Evolutionary conservation across 495 filamentous ascomycete species (phyloP).

Genomic region (Talaromyces ruber): DNA sequence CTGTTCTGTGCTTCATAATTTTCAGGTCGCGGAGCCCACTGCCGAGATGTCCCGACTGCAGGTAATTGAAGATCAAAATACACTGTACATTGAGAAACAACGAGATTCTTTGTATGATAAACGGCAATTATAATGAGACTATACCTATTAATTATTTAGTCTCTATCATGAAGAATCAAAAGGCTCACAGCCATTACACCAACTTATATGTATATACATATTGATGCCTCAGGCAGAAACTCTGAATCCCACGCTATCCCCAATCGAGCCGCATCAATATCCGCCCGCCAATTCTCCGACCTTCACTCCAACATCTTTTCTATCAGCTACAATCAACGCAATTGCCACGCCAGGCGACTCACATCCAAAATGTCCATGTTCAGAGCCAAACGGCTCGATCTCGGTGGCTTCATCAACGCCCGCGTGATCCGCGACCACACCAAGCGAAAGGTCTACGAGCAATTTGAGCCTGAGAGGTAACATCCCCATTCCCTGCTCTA

Average conservation of each 20-base stretch:
- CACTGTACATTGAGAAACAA: not conserved
- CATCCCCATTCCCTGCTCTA: not conserved
- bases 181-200: not conserved
- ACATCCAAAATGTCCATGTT: slow-evolving; percentile 61
- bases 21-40: not conserved
- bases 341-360: not conserved
- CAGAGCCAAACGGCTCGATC: slow-evolving; percentile 75
- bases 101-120: not conserved
- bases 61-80: not conserved
- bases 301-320: not conserved
- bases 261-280: not conserved
- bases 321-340: not conserved
- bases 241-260: not conserved
- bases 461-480: slow-evolving; percentile 82
- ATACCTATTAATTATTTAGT: not conserved
- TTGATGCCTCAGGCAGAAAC: not conserved
- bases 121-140: not conserved
- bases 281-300: not conserved
- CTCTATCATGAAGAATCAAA: not conserved
- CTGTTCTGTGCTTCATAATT: not conserved
- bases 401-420: slow-evolving; percentile 78
- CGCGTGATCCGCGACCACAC: slow-evolving; percentile 84
- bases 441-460: slow-evolving; percentile 85
- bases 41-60: slow-evolving; percentile 3
- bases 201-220: not conserved